Evolutionary conservation across 768 basidiomycete genomes (phyloP).

Genomic region (Kwoniella europaea): DNA sequence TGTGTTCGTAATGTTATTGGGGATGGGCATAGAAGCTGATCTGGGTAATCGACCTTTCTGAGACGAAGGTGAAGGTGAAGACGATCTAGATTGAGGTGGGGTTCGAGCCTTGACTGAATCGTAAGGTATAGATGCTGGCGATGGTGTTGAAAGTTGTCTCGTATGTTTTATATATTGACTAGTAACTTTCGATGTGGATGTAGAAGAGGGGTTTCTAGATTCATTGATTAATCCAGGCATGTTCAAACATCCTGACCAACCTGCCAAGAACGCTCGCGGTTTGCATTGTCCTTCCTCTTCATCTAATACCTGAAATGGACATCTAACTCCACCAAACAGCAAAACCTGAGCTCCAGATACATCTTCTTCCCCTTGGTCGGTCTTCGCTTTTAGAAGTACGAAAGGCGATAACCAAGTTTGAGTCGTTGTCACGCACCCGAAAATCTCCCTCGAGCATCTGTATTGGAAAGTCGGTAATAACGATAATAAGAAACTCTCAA

Average conservation of each 20-base stretch:
- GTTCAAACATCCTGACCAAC: constrained; percentile 30
- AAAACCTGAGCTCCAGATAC: constrained; percentile 28
- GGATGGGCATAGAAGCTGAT: constrained; percentile 17
- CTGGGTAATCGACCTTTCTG: constrained; percentile 5
- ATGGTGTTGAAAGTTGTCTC: constrained; percentile 2
- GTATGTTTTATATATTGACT: background rate
- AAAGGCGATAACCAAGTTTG: constrained; percentile 20
- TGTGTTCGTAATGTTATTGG: background rate
- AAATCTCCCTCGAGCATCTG: constrained; percentile 15
- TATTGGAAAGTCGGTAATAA: constrained; percentile 29
- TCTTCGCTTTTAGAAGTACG: background rate
- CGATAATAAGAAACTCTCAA: constrained; percentile 42
- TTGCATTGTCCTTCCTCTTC: constrained; percentile 6
- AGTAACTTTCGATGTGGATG: background rate
- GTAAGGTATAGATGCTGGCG: constrained; percentile 6
- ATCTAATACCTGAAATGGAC: constrained; percentile 17
- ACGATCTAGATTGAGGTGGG: constrained; percentile 14
- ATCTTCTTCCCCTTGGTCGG: background rate
- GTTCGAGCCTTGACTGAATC: constrained; percentile 6
- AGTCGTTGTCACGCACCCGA: constrained; percentile 24
- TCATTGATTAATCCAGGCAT: constrained; percentile 32
- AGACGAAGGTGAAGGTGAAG: constrained; percentile 13
- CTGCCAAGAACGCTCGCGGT: constrained; percentile 29
- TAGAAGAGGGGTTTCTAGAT: constrained; percentile 8
- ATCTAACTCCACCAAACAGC: constrained; percentile 37